These are phyloP conservation scores for Hypoxylon sp. DNA, from an alignment of 2,329 filamentous ascomycete species.

Conservation along the genomic window DNA sequence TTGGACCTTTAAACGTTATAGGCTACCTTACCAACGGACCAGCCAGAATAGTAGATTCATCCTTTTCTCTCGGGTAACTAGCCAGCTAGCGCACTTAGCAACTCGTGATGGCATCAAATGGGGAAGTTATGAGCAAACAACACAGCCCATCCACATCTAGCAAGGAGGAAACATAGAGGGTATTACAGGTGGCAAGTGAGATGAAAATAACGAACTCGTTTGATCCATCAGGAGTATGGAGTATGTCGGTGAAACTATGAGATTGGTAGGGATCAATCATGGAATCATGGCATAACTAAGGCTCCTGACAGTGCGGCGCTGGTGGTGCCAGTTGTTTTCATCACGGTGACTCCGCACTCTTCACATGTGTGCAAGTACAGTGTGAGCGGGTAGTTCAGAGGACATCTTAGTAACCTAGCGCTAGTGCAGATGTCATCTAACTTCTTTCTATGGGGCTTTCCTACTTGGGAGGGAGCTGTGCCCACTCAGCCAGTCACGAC, in stretches of 20 bases:
- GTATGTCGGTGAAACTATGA: conserved; percentile 40
- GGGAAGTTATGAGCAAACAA: conserved; percentile 18
- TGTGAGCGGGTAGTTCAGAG: conserved; percentile 9
- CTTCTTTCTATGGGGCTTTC: conserved; percentile 26
- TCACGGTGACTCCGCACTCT: conserved; percentile 8
- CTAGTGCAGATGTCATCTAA: conserved; percentile 14
- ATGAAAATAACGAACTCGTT: conserved; percentile 21
- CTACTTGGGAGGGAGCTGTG: conserved; percentile 25
- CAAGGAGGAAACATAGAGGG: conserved; percentile 4
- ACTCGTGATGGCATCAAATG: conserved; percentile 8
- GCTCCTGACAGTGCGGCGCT: conserved; percentile 15
- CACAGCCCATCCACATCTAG: neutral
- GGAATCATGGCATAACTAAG: conserved; percentile 23
- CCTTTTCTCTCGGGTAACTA: conserved; percentile 9
- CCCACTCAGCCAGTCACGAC: conserved; percentile 24
- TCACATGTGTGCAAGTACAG: conserved; percentile 10
- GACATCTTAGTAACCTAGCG: neutral
- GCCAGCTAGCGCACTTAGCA: conserved; percentile 2
- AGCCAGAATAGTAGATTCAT: conserved; percentile 1
- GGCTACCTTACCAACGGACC: neutral
- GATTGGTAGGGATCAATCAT: conserved; percentile 24
- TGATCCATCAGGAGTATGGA: conserved; percentile 29
- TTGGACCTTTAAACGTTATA: conserved; percentile 15
- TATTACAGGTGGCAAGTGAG: neutral
- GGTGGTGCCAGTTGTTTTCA: conserved; percentile 12